Conservation (phyloP, 1,284 basidiomycete species). For the Puccinia sorghi region DNA sequence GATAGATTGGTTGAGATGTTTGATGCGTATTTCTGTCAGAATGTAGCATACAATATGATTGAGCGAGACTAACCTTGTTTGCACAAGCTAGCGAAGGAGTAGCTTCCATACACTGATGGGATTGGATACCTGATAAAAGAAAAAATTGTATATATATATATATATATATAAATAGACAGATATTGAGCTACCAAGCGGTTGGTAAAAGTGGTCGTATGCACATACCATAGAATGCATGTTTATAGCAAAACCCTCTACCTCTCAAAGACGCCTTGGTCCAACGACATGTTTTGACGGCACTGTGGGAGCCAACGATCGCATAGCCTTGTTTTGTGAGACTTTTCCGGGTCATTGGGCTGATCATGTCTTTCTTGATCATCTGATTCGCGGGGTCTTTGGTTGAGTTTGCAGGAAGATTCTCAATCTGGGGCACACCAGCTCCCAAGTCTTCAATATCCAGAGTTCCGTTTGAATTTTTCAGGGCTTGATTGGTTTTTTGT, state of each 20-base stretch:
- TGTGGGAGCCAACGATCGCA: conserved; percentile 50
- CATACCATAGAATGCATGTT: conserved; percentile 50
- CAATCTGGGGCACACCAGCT: conserved; percentile 25
- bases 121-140: conserved; percentile 42
- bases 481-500: not conserved
- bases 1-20: not conserved
- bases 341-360: conserved; percentile 49
- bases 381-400: not conserved
- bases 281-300: conserved; percentile 51
- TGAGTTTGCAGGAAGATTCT: not conserved
- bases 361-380: conserved; percentile 48
- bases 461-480: conserved; percentile 21
- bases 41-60: conserved; percentile 28
- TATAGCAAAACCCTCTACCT: conserved; percentile 51
- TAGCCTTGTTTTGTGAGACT: conserved; percentile 51
- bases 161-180: too few species aligned
- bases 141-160: not conserved
- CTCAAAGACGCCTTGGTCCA: conserved; percentile 51
- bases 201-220: not conserved
- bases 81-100: conserved; percentile 51
- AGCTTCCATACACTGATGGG: conserved; percentile 52
- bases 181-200: not conserved
- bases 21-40: conserved; percentile 15
- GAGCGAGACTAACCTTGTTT: conserved; percentile 36
- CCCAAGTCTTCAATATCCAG: conserved; percentile 50